Evolutionary conservation across 2,329 filamentous ascomycete species (phyloP).

Genomic region (Fusarium longipes): DNA sequence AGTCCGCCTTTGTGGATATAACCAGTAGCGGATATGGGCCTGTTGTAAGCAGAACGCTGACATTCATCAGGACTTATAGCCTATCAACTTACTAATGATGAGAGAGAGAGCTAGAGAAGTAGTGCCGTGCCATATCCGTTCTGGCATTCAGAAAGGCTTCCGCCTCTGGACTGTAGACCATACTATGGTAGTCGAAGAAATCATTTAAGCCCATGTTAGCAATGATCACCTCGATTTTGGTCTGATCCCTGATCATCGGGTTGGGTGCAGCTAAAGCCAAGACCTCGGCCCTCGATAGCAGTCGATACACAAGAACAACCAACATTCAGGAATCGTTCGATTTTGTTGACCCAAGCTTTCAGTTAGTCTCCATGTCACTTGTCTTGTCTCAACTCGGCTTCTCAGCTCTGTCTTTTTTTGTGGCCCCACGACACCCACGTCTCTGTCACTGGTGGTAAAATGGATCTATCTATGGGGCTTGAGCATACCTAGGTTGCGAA

Average conservation of each 20-base stretch:
- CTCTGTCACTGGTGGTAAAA: slow-evolving; percentile 19
- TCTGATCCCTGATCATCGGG: slow-evolving; percentile 26
- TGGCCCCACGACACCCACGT: slow-evolving; percentile 36
- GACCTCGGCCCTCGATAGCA: slow-evolving; percentile 2
- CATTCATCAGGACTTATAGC: too few relatives aligned
- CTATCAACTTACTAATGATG: neutral
- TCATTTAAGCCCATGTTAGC: slow-evolving; percentile 16
- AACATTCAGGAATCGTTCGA: slow-evolving; percentile 1
- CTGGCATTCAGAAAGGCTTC: slow-evolving; percentile 8
- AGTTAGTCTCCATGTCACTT: neutral
- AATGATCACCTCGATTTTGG: slow-evolving; percentile 14
- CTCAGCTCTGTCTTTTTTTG: slow-evolving; percentile 2
- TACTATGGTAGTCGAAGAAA: slow-evolving; percentile 8
- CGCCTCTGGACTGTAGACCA: slow-evolving; percentile 10
- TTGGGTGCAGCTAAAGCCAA: slow-evolving; percentile 7
- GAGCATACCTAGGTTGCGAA: slow-evolving; percentile 2
- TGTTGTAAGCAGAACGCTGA: slow-evolving; percentile 5
- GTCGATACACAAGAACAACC: neutral
- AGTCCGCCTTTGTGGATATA: slow-evolving; percentile 9
- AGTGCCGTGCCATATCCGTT: slow-evolving; percentile 3
- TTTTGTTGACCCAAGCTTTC: slow-evolving; percentile 1
- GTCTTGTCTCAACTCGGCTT: slow-evolving; percentile 19
- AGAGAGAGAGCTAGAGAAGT: neutral
- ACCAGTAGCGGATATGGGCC: neutral
- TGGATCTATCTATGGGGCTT: slow-evolving; percentile 23